These are phyloP conservation scores for Xenosphaeropsis pyriputrescens DNA, from an alignment of 2,329 filamentous ascomycete species.

Conservation along the genomic window DNA sequence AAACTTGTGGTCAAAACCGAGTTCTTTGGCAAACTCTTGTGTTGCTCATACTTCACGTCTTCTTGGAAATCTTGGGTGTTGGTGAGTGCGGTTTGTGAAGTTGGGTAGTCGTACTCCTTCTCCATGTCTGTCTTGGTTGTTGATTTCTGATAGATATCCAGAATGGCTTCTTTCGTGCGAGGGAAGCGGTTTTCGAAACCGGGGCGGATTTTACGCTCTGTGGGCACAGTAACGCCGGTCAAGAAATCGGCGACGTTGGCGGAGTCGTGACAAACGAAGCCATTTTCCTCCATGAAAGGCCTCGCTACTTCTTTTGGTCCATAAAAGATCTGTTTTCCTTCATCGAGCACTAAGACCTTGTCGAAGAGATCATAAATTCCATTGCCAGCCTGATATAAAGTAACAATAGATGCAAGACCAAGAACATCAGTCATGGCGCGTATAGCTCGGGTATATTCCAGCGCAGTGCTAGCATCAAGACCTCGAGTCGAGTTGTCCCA, in stretches of 20 bases:
- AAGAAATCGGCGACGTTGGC: slow-evolving; percentile 52
- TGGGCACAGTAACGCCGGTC: slow-evolving; percentile 50
- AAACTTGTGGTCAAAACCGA: slow-evolving; percentile 44
- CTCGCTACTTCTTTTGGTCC: slow-evolving; percentile 41
- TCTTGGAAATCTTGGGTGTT: slow-evolving; percentile 34
- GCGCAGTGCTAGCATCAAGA: slow-evolving; percentile 52
- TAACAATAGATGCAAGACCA: slow-evolving; percentile 44
- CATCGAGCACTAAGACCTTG: slow-evolving; percentile 53
- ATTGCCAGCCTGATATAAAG: slow-evolving; percentile 56
- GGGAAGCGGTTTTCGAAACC: slow-evolving; percentile 27
- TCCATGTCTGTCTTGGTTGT: slow-evolving; percentile 33
- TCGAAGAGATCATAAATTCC: slow-evolving; percentile 57
- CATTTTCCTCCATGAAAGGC: slow-evolving; percentile 49
- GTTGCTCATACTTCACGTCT: slow-evolving; percentile 36
- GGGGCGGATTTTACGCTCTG: slow-evolving; percentile 45
- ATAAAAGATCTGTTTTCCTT: slow-evolving; percentile 51
- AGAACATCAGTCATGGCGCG: slow-evolving; percentile 48
- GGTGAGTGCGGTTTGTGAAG: slow-evolving; percentile 26
- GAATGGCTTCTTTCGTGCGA: slow-evolving; percentile 27
- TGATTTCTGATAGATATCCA: slow-evolving; percentile 34
- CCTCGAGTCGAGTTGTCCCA: slow-evolving; percentile 57
- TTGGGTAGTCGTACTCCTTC: slow-evolving; percentile 40
- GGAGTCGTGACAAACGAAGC: slow-evolving; percentile 45
- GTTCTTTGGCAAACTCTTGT: slow-evolving; percentile 32
- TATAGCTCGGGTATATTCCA: slow-evolving; percentile 43